Evolutionary conservation across 208 protist species (phyloP), one percentile per base, ranked within the genome.

Genomic region (Acanthamoeba culbertsoni): DNA sequence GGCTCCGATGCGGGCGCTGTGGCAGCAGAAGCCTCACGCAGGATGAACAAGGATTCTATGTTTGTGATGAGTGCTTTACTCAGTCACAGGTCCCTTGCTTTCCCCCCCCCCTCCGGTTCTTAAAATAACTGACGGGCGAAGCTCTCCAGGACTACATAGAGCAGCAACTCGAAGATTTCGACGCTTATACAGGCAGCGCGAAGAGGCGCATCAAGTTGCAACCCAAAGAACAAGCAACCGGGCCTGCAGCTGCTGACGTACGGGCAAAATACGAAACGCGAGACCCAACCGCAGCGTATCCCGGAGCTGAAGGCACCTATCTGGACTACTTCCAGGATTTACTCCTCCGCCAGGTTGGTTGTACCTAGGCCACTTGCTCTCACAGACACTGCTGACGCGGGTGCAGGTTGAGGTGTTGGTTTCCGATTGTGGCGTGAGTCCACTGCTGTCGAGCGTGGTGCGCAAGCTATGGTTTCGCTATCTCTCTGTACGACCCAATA

Each of bases 391-490:
- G 26, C 31, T 75, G 63, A 37, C 43, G 63, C 23, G 8, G 28
- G 26, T 23, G 63, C 28, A 75, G 65, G 65, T 75, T 10, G 65
- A 75, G 65, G 65, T 37, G 37, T 6, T 75, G 31, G 65, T 75
- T 1, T 43, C 65, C 31, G 23, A 35, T 28, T 75, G 65, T 26
- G 65, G 65, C 31, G 65, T 43, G 28, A 75, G 65, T 75, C 65
- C 65, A 0, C 31, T 35, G 31, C 5, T 75, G 65, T 6, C 23
- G 31, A 37, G 37, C 31, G 65, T 75, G 16, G 65, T 75, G 31
- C 31, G 65, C 31, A 75, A 75, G 65, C 37, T 75, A 37, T 75
- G 65, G 65, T 75, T 75, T 37, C 65, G 65, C 65, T 75, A 75
- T 26, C 31, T 43, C 65, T 23, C 65, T 26, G n/a, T 26, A 6